These are phyloP conservation scores for Pseudocercospora fijiensis DNA, from an alignment of 2,329 filamentous ascomycete genomes.

Conservation along the genomic window DNA sequence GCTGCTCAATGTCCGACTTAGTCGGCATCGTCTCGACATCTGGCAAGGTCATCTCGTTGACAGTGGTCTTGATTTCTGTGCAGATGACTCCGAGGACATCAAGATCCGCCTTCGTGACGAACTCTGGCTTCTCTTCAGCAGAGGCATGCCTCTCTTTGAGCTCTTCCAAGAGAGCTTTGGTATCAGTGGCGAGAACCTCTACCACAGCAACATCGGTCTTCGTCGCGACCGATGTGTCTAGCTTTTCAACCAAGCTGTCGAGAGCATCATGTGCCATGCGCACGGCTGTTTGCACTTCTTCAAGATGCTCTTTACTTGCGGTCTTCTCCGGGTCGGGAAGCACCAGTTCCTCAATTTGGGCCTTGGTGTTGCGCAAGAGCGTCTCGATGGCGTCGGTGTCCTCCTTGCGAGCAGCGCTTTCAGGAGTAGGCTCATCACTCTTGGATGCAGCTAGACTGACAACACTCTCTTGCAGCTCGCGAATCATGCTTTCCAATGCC, in stretches of 20 bases:
- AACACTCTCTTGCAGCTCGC: slow-evolving; percentile 62
- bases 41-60: slow-evolving; percentile 70
- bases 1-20: slow-evolving; percentile 70
- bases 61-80: slow-evolving; percentile 76
- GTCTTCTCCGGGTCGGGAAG: slow-evolving; percentile 65
- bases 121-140: slow-evolving; percentile 51
- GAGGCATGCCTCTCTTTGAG: slow-evolving; percentile 46
- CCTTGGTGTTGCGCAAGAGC: slow-evolving; percentile 84
- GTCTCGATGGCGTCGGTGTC: slow-evolving; percentile 90
- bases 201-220: slow-evolving; percentile 77
- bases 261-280: slow-evolving; percentile 74
- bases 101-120: slow-evolving; percentile 76
- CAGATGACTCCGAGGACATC: slow-evolving; percentile 77
- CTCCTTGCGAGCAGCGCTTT: slow-evolving; percentile 68
- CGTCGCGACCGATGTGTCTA: slow-evolving; percentile 67
- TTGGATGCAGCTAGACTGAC: slow-evolving; percentile 50
- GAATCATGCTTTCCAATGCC: slow-evolving; percentile 47
- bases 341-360: slow-evolving; percentile 76
- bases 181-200: slow-evolving; percentile 74
- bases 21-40: slow-evolving; percentile 69
- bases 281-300: slow-evolving; percentile 65
- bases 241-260: slow-evolving; percentile 61
- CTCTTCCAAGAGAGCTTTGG: slow-evolving; percentile 74
- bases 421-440: slow-evolving; percentile 33
- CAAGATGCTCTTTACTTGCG: slow-evolving; percentile 62